Evolutionary conservation across 208 protist genomes (phyloP), one percentile per base, ranked within the genome.

Genomic region (Leishmania turanica): DNA sequence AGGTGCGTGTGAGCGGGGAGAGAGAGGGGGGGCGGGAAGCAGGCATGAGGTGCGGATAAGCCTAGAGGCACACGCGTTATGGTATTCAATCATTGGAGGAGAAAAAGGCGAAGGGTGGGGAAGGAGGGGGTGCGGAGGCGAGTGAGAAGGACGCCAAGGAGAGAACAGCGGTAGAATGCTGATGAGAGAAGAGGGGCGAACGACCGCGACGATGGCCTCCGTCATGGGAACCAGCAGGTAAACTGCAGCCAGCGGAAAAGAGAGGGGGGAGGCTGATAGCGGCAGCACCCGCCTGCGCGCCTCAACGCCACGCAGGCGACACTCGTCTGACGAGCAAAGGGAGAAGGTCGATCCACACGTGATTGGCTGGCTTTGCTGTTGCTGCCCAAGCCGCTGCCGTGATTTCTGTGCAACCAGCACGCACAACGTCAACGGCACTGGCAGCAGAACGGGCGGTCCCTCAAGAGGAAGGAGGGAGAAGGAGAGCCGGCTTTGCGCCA

Each of bases 71-170:
- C 19, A 31, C 60, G 19, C 45, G 47, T 37, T 58, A 78, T 58
- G 19, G 19, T 27, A 34, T 37, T 2, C 21, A 42, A 19, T 49
- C 40, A 8, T 40, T 68, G 31, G 21, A 49, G 6, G 5, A 51
- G 45, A 73, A 73, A 51, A 54, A 4, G 40, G 15, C 21, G 15
- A 45, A n/a, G 49, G 45, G 54, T 31, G 13, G 4, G 1, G 4
- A 31, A 11, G 56, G 6, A 3, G 65, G 3, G 45, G 45, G 42
- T 21, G 40, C 9, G 19, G 27, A 8, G 11, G 51, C 11, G 27
- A 34, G 62, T 80, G 49, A 51, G 37, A 31, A 90, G 40, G 42
- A 60, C 34, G 27, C 21, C 21, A 21, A 21, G 21, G 62, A 68
- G 76, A 68, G 64, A 54, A 65, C 42, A 40, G 65, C 15, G 21